phyloP scores from a whole-genome alignment of 768 basidiomycete genomes.

The Lactarius vividus region DNA sequence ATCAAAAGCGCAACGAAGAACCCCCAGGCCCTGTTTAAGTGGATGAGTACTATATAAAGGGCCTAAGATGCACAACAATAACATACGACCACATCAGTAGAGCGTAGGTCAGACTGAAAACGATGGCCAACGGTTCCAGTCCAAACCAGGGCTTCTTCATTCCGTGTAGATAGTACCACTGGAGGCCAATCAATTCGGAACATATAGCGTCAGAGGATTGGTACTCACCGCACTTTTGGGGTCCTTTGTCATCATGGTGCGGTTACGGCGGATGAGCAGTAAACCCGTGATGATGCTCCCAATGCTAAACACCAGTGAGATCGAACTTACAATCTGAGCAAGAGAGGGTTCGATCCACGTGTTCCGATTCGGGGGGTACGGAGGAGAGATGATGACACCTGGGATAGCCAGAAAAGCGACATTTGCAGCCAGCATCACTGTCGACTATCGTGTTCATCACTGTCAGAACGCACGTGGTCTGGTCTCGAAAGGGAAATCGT shows the following conservation, averaged over 20 bases:
- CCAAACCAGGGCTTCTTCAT: slow-evolving; percentile 36
- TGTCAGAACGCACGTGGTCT: background rate
- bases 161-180: slow-evolving; percentile 31
- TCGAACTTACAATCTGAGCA: slow-evolving; percentile 49
- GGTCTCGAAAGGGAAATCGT: background rate
- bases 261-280: slow-evolving; percentile 45
- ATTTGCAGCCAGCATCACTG: slow-evolving; percentile 37
- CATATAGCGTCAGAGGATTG: slow-evolving; percentile 15
- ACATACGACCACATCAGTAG: slow-evolving; percentile 61
- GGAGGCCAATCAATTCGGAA: slow-evolving; percentile 12
- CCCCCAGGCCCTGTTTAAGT: slow-evolving; percentile 36
- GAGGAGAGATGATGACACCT: slow-evolving; percentile 28
- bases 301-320: slow-evolving; percentile 47
- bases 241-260: slow-evolving; percentile 38
- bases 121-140: slow-evolving; percentile 48
- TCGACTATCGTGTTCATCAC: slow-evolving; percentile 28
- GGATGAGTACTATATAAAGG: background rate
- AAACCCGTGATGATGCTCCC: slow-evolving; percentile 50
- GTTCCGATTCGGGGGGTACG: background rate
- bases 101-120: slow-evolving; percentile 55
- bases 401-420: slow-evolving; percentile 38
- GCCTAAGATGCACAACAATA: background rate
- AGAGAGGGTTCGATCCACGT: slow-evolving; percentile 36
- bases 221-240: slow-evolving; percentile 25
- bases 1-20: slow-evolving; percentile 40